These are phyloP conservation scores for Picochlorum costavermella DNA, from an alignment of 139 green algal genomes.

Conservation along the genomic window DNA sequence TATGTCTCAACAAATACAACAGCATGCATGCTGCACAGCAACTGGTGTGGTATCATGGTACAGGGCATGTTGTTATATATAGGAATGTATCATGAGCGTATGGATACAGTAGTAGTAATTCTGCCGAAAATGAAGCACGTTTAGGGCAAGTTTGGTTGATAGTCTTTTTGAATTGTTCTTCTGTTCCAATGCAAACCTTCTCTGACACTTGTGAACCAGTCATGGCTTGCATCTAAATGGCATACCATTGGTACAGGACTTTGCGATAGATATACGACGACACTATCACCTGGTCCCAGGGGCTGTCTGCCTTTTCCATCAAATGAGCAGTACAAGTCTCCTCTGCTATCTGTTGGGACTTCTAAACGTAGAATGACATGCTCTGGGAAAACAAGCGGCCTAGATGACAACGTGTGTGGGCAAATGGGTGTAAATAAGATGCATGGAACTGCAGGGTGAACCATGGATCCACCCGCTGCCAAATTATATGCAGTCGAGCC, in stretches of 20 bases:
- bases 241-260: constrained; percentile 62
- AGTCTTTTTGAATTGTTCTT: not conserved
- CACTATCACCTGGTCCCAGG: constrained; percentile 46
- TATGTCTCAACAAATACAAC: too few relatives aligned
- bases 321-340: constrained; percentile 63
- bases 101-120: too few relatives aligned
- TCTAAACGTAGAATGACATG: constrained; percentile 56
- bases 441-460: constrained; percentile 30
- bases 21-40: too few relatives aligned
- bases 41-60: too few relatives aligned
- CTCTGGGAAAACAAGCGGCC: constrained; percentile 62
- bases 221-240: constrained; percentile 48
- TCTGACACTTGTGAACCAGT: constrained; percentile 71
- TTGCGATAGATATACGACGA: constrained; percentile 52
- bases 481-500: constrained; percentile 88
- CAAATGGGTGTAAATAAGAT: constrained; percentile 66
- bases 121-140: too few relatives aligned
- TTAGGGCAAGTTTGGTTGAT: not conserved
- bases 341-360: constrained; percentile 56
- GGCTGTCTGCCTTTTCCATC: constrained; percentile 46
- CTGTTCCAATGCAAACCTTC: constrained; percentile 38
- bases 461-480: constrained; percentile 49
- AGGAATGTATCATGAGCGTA: too few relatives aligned
- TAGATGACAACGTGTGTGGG: constrained; percentile 63
- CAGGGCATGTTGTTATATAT: too few relatives aligned